A percentile compares a stretch with the other conserved stretches of the same genome.
These are phyloP conservation scores for Suillus variegatus DNA, from an alignment of 768 basidiomycete genomes.

Conservation along the genomic window DNA sequence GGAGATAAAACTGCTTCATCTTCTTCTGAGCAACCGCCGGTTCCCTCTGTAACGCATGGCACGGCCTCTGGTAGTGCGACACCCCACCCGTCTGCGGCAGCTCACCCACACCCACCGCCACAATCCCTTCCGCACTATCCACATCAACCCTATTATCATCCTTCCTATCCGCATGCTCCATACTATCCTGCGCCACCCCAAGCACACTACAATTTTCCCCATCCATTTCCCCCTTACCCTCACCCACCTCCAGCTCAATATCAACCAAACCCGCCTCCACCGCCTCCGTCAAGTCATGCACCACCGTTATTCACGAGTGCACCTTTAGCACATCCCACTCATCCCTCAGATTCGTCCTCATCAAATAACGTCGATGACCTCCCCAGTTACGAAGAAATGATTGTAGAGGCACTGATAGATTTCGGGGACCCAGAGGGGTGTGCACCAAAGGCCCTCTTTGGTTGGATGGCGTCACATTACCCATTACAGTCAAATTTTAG, in stretches of 20 bases:
- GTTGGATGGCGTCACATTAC: constrained; percentile 82
- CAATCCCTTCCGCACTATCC: constrained; percentile 43
- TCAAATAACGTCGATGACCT: constrained; percentile 49
- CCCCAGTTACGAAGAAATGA: constrained; percentile 92
- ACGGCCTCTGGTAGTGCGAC: constrained; percentile 20
- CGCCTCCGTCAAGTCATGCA: constrained; percentile 32
- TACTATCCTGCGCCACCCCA: constrained; percentile 57
- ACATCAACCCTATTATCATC: constrained; percentile 56
- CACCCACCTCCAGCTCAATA: constrained; percentile 34
- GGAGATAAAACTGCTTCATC: constrained; percentile 16
- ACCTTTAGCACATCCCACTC: constrained; percentile 25
- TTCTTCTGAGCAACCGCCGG: constrained; percentile 14
- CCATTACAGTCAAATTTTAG: constrained; percentile 88
- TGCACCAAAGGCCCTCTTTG: constrained; percentile 80
- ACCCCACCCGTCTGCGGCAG: constrained; percentile 25
- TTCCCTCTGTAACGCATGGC: constrained; percentile 19
- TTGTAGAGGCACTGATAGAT: constrained; percentile 74
- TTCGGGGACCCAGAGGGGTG: constrained; percentile 71
- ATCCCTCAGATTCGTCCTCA: constrained; percentile 20
- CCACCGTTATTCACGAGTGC: constrained; percentile 22
- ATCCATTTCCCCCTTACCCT: constrained; percentile 32
- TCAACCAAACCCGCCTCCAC: constrained; percentile 30
- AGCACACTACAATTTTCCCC: constrained; percentile 40
- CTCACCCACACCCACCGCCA: constrained; percentile 18
- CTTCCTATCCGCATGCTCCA: constrained; percentile 66